Evolutionary conservation across 768 basidiomycete genomes (phyloP), one percentile per base, ranked within the genome.

Genomic region (Polyporus arcularius): DNA sequence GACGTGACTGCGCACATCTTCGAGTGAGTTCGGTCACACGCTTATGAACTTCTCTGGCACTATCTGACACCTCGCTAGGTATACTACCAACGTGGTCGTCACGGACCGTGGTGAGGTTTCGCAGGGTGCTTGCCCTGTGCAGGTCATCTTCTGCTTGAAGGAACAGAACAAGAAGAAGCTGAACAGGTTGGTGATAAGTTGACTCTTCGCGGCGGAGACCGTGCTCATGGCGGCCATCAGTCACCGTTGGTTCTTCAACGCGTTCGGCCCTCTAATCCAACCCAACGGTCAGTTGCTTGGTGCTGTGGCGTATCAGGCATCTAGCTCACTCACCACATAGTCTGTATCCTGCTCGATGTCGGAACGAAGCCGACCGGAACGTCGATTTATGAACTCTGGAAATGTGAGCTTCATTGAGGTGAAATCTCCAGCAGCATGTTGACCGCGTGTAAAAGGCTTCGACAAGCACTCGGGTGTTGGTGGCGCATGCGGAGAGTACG

Each of bases 231-330:
- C 15, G n/a, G 41, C 28, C 2, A 26, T n/a, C 18, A 67, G 89
- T 67, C 94, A 97, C 70, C 84, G 95, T 18, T 97, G 95, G 95
- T 96, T 96, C 81, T 96, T 97, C 83, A 97, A 97, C 69, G 95
- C 92, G 0, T 92, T 96, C 65, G 91, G 92, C 21, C 92, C 94
- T 28, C 79, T 96, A 58, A 83, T 96, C 67, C 85, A 87, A 63
- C 89, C 94, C 41, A 93, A 94, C 68, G 89, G 90, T 88, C 53
- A 38, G 76, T 60, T 55, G 39, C 15, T 46, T 26, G 35, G 43
- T 8, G 6, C 11, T 55, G 16, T 32, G 50, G 21, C 43, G 43
- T 12, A 50, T 9, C 30, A 28, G 16, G 38, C 16, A 26, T 48
- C 41, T 51, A 39, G 65, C 16, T 41, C 6, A 18, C 49, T 16